phyloP scores from a whole-genome alignment of 208 protist genomes.

The Herpetomonas samuelpessoai region DNA sequence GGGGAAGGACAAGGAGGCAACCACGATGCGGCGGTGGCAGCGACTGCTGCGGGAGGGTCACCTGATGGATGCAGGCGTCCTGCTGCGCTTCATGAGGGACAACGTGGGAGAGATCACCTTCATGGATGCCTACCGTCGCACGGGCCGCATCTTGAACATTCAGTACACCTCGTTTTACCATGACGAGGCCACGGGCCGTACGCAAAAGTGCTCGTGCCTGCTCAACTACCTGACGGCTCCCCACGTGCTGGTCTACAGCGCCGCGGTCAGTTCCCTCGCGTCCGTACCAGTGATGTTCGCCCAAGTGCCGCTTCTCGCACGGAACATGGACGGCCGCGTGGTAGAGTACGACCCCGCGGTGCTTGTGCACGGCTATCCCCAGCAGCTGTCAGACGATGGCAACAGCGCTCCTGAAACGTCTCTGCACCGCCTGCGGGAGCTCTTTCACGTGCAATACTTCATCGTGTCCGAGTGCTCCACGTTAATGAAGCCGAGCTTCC shows the following conservation, averaged over 20 bases:
- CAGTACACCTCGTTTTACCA: slow-evolving; percentile 26
- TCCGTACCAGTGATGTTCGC: too few relatives aligned
- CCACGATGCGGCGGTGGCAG: slow-evolving; percentile 12
- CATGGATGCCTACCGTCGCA: slow-evolving; percentile 70
- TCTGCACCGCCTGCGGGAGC: slow-evolving; percentile 35
- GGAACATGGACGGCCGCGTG: slow-evolving; percentile 25
- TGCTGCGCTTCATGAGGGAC: slow-evolving; percentile 46
- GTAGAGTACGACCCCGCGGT: slow-evolving; percentile 36
- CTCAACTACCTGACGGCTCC: slow-evolving; percentile 81
- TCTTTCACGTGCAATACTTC: slow-evolving; percentile 62
- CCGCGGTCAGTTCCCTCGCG: too few relatives aligned
- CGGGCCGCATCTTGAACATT: slow-evolving; percentile 80
- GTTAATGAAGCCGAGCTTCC: slow-evolving; percentile 15
- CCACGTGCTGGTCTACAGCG: slow-evolving; percentile 64
- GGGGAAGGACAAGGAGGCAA: too few relatives aligned
- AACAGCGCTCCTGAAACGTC: slow-evolving; percentile 20
- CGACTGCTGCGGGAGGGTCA: slow-evolving; percentile 37
- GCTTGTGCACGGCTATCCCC: slow-evolving; percentile 22
- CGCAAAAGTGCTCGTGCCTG: slow-evolving; percentile 22
- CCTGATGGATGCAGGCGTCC: slow-evolving; percentile 48
- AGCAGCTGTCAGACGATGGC: slow-evolving; percentile 11
- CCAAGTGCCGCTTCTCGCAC: slow-evolving; percentile 32
- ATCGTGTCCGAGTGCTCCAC: slow-evolving; percentile 47
- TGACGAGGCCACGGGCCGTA: slow-evolving; percentile 6
- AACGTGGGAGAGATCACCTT: slow-evolving; percentile 80